phyloP scores from a whole-genome alignment of 148 eudicot genomes.

The Mesembryanthemum crystallinum region DNA sequence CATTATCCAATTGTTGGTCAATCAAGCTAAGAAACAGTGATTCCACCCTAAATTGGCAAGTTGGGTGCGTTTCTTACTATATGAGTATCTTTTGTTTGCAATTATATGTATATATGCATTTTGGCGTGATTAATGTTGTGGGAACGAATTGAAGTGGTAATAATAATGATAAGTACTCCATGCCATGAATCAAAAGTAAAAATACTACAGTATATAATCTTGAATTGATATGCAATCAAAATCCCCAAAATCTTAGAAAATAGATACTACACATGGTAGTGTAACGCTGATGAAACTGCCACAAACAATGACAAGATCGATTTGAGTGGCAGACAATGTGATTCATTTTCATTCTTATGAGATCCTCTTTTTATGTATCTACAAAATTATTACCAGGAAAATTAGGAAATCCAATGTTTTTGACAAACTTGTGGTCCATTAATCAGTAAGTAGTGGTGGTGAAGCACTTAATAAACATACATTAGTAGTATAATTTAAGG shows the following conservation, averaged over 20 bases:
- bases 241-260: slow-evolving; percentile 10
- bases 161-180: not conserved
- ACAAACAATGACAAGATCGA: not conserved
- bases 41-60: not conserved
- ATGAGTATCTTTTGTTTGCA: too few relatives aligned
- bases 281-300: slow-evolving; percentile 16
- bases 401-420: not conserved
- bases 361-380: not conserved
- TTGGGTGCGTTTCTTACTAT: not conserved
- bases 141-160: too few relatives aligned
- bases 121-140: slow-evolving; percentile 7
- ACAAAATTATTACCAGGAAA: not conserved
- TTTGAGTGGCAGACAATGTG: slow-evolving; percentile 23
- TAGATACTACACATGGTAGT: not conserved
- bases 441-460: too few relatives aligned
- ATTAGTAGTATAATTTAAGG: too few relatives aligned
- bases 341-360: not conserved
- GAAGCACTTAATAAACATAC: too few relatives aligned
- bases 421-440: too few relatives aligned
- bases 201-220: too few relatives aligned
- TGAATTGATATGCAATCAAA: not conserved
- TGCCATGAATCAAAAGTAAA: too few relatives aligned
- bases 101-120: not conserved
- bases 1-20: too few relatives aligned
- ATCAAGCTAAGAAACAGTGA: not conserved